Evolutionary conservation across 2,329 filamentous ascomycete genomes (phyloP).

Genomic region (Tolypocladium endophyticum): DNA sequence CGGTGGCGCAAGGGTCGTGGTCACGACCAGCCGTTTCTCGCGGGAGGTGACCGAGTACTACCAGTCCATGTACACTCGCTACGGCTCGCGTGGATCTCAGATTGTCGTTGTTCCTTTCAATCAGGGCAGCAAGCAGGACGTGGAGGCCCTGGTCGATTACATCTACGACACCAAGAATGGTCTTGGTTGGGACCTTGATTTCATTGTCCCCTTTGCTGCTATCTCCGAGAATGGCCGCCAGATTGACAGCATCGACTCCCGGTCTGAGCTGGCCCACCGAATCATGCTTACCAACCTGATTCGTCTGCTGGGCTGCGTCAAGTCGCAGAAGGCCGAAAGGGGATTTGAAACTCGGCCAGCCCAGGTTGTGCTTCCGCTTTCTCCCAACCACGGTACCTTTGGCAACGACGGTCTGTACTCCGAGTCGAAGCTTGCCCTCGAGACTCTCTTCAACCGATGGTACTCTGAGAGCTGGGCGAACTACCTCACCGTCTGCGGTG

Average conservation of each 20-base stretch:
- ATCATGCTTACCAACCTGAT: constrained; percentile 98
- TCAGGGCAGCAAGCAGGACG: constrained; percentile 95
- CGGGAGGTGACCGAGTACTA: constrained; percentile 98
- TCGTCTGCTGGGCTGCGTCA: constrained; percentile 81
- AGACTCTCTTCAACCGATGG: constrained; percentile 98
- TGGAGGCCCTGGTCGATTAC: constrained; percentile 87
- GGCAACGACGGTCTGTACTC: constrained; percentile 97
- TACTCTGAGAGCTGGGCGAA: constrained; percentile 95
- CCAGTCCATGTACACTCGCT: constrained; percentile 95
- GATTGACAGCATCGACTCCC: constrained; percentile 93
- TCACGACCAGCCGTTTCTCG: constrained; percentile 94
- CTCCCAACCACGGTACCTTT: constrained; percentile 96
- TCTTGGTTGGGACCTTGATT: constrained; percentile 96
- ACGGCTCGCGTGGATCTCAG: constrained; percentile 86
- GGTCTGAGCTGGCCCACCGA: constrained; percentile 93
- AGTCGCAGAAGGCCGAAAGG: constrained; percentile 76
- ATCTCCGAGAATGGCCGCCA: constrained; percentile 97
- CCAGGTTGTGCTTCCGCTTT: constrained; percentile 90
- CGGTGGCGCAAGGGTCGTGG: constrained; percentile 91
- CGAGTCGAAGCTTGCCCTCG: constrained; percentile 91
- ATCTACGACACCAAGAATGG: constrained; percentile 96
- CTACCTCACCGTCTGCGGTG: constrained; percentile 96
- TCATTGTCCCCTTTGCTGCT: constrained; percentile 89
- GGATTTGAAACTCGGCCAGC: constrained; percentile 93
- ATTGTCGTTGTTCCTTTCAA: constrained; percentile 98